Evolutionary conservation across 2,329 filamentous ascomycete species (phyloP).

Genomic region (Parafenestella ontariensis): DNA sequence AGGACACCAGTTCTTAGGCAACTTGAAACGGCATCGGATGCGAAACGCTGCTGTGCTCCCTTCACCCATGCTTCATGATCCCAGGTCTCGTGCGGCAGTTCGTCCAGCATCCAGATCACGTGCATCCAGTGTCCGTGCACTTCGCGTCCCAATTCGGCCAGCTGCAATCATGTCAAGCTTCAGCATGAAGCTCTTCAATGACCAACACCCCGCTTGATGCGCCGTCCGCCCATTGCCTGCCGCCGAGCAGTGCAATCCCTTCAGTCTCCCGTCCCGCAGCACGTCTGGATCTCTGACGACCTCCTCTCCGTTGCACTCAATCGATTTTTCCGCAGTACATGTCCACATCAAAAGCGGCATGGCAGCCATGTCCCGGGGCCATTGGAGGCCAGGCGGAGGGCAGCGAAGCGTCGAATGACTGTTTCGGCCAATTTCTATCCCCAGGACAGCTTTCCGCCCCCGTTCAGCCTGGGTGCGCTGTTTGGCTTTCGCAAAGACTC

Average conservation of each 20-base stretch:
- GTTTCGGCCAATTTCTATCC: constrained; percentile 50
- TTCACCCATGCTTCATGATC: background rate
- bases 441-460: constrained; percentile 25
- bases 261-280: constrained; percentile 50
- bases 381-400: constrained; percentile 65
- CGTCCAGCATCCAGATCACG: constrained; percentile 6
- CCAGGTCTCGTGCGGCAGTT: background rate
- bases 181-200: constrained; percentile 23
- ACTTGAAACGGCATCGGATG: background rate
- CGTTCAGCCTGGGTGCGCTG: constrained; percentile 37
- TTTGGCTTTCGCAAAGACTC: constrained; percentile 34
- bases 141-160: constrained; percentile 13
- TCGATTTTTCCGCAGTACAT: constrained; percentile 58
- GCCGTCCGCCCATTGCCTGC: constrained; percentile 57
- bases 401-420: constrained; percentile 64
- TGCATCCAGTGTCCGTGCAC: constrained; percentile 1
- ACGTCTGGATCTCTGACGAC: constrained; percentile 67
- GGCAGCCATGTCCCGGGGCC: constrained; percentile 68
- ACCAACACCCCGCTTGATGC: constrained; percentile 53
- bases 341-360: constrained; percentile 58
- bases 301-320: constrained; percentile 59
- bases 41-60: background rate
- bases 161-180: constrained; percentile 6
- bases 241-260: constrained; percentile 58
- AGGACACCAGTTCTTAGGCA: background rate